Evolutionary conservation across 108 stramenopile genomes (phyloP).

Genomic region (Pseudonitzschia delicatissima): DNA sequence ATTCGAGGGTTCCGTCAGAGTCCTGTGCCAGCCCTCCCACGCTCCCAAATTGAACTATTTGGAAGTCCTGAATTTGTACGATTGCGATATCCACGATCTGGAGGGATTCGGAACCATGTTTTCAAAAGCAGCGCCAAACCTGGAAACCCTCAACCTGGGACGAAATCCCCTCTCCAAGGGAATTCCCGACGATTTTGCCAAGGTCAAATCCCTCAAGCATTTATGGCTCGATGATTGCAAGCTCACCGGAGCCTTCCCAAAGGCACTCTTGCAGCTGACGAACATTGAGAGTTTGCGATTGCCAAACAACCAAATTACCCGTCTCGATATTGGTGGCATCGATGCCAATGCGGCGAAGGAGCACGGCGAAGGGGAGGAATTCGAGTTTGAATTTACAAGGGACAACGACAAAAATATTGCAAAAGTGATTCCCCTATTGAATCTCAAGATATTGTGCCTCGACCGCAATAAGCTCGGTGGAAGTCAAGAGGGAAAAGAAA

Average conservation of each 20-base stretch:
- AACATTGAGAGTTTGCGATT: conserved; percentile 43
- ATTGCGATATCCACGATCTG: conserved; percentile 46
- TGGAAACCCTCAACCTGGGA: conserved; percentile 59
- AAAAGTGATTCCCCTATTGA: conserved; percentile 12
- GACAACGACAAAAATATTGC: background rate
- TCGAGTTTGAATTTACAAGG: background rate
- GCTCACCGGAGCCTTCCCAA: conserved; percentile 42
- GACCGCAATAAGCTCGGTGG: conserved; percentile 44
- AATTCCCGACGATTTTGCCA: conserved; percentile 38
- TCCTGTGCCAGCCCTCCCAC: conserved; percentile 47
- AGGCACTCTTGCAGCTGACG: conserved; percentile 27
- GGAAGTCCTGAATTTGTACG: conserved; percentile 52
- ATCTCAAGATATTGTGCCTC: conserved; percentile 45
- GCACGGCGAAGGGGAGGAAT: conserved; percentile 4
- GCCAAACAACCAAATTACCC: conserved; percentile 49
- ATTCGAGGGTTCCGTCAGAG: conserved; percentile 41
- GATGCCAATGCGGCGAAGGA: background rate
- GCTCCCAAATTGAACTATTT: conserved; percentile 42
- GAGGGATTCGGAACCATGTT: conserved; percentile 31
- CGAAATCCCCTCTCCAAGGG: conserved; percentile 41
- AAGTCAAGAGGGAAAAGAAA: background rate
- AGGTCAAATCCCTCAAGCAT: conserved; percentile 38
- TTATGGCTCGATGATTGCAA: conserved; percentile 70
- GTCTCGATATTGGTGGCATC: conserved; percentile 8
- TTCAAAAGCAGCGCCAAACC: conserved; percentile 25